Base-by-base conservation (phyloP, 1,139 yeast species). In the Debaryomyces fabryi region DNA sequence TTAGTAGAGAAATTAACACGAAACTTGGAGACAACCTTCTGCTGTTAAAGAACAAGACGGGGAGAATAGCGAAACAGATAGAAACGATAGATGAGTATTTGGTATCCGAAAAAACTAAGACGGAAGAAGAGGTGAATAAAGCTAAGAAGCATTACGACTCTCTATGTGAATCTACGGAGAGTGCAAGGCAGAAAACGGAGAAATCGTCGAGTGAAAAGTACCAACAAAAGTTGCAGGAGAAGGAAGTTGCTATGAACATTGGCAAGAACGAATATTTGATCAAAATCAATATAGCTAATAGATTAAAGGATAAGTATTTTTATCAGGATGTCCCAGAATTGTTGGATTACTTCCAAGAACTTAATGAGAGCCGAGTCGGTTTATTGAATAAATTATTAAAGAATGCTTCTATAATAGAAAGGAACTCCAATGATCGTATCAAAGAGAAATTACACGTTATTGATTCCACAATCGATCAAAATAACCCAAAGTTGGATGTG, bases 251-350 rank as follows among this genome's bases (percentile, higher is more conserved):
- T 27, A 95, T 95, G 99, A 88, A 91, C 65, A 79, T 81, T 49
- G 84, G 87, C 25, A 93, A 93, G 67, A 93, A 93, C 68, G 79
- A 79, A 37, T 95, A 95, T 65, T 70, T 95, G 56, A 81, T 95
- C 52, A 82, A 83, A 58, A 85, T 95, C 60, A 88, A 84, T 59
- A 81, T 89, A 36, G 95, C 96, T 46, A 95, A 95, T 68, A 78
- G 98, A 53, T 72, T 92, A 53, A 95, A 93, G 69, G 97, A 92
- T 67, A 93, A 93, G 67, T 91, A 86, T 68, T 92, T 78, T 65
- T 92, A 88, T 62, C 98, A 93, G 68, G 99, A 95, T 66, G 71
- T 91, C 18, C 99, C 99, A 0, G 97, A 92, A 67, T 69, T 90
- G 35, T 74, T 93, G 55, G 99, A 95, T 67, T 81, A 91, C 43